phyloP scores from a whole-genome alignment of 352 stramenopile species.

The Phytophthora pini region DNA sequence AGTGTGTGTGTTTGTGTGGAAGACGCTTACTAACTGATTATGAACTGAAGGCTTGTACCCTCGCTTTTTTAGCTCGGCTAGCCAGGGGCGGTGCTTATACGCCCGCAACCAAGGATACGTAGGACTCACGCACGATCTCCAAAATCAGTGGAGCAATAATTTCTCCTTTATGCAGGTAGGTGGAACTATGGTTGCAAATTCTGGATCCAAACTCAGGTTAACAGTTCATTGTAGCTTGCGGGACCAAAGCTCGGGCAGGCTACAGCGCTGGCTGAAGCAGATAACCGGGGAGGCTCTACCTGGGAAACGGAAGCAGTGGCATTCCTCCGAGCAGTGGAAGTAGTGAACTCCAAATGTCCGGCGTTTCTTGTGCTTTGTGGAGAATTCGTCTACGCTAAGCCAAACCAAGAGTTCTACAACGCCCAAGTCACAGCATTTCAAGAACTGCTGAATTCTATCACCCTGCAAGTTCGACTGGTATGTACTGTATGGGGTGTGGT shows the following conservation, averaged over 20 bases:
- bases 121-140: constrained; percentile 68
- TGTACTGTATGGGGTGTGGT: constrained; percentile 3
- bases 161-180: constrained; percentile 78
- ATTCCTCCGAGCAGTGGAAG: constrained; percentile 56
- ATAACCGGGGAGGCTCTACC: constrained; percentile 47
- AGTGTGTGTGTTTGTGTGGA: neutral
- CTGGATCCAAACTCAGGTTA: neutral
- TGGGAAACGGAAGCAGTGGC: constrained; percentile 49
- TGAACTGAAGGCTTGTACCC: constrained; percentile 60
- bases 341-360: constrained; percentile 57
- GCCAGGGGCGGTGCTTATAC: constrained; percentile 62
- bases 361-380: constrained; percentile 77
- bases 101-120: constrained; percentile 62
- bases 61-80: constrained; percentile 68
- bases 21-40: constrained; percentile 11
- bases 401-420: constrained; percentile 45
- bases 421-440: constrained; percentile 65
- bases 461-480: constrained; percentile 66
- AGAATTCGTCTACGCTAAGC: constrained; percentile 56
- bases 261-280: constrained; percentile 38
- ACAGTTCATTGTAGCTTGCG: constrained; percentile 46
- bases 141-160: constrained; percentile 76
- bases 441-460: constrained; percentile 67
- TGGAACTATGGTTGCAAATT: neutral
- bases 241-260: constrained; percentile 52